A percentile compares a stretch with the other conserved stretches of the same genome.
Conservation (phyloP, 495 filamentous ascomycete genomes). For the Lasiosphaeria hispida region DNA sequence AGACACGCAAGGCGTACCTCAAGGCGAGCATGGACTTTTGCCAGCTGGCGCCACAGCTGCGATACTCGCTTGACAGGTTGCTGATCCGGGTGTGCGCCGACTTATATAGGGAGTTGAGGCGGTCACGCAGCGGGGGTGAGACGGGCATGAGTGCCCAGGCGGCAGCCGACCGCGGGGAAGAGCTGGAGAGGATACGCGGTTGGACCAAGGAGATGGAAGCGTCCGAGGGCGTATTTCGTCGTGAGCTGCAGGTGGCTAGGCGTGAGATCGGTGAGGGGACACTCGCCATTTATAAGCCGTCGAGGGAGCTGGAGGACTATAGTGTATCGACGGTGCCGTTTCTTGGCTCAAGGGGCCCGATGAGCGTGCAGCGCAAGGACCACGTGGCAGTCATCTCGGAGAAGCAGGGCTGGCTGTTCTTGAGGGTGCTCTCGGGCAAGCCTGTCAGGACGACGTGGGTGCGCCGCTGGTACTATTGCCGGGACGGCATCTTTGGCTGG, state of each 20-base stretch:
- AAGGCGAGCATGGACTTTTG: slow-evolving; percentile 93
- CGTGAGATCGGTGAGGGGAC: slow-evolving; percentile 81
- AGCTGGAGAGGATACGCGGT: slow-evolving; percentile 86
- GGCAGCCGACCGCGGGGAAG: slow-evolving; percentile 62
- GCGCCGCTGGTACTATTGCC: slow-evolving; percentile 90
- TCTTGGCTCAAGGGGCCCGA: slow-evolving; percentile 67
- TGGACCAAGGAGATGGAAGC: slow-evolving; percentile 94
- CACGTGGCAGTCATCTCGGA: slow-evolving; percentile 53
- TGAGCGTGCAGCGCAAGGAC: slow-evolving; percentile 46
- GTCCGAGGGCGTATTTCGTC: slow-evolving; percentile 71
- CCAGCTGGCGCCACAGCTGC: slow-evolving; percentile 76
- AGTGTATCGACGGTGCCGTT: slow-evolving; percentile 81
- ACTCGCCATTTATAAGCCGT: slow-evolving; percentile 67
- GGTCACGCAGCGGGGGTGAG: slow-evolving; percentile 1
- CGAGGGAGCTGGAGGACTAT: slow-evolving; percentile 91
- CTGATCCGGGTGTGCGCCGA: slow-evolving; percentile 80
- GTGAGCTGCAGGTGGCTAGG: slow-evolving; percentile 74
- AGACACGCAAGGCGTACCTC: slow-evolving; percentile 86
- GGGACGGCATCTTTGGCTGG: slow-evolving; percentile 94
- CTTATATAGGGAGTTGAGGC: slow-evolving; percentile 74
- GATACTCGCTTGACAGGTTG: slow-evolving; percentile 78
- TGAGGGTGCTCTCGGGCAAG: slow-evolving; percentile 80
- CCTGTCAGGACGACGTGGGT: slow-evolving; percentile 85
- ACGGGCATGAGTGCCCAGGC: slow-evolving; percentile 13
- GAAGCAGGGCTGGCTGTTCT: slow-evolving; percentile 93